phyloP scores from a whole-genome alignment of 441 rosid genomes.

The Populus hybrid region DNA sequence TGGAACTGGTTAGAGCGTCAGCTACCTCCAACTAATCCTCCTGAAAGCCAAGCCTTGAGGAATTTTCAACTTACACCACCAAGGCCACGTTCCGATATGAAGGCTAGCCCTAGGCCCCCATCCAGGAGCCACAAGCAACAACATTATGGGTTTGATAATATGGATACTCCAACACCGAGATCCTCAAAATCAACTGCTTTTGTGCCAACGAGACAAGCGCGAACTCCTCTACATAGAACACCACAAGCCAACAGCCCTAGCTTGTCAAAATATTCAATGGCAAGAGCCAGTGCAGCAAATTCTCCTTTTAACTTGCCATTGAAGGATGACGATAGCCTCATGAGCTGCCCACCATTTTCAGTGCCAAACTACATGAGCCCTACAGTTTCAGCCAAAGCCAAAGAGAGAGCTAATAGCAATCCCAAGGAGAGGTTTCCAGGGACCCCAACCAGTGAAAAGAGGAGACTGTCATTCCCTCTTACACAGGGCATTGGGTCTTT shows the following conservation, averaged over 20 bases:
- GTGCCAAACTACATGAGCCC: slow-evolving; percentile 88
- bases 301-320: slow-evolving; percentile 59
- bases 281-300: slow-evolving; percentile 47
- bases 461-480: slow-evolving; percentile 80
- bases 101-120: slow-evolving; percentile 58
- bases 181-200: slow-evolving; percentile 66
- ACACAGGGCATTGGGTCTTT: too few relatives aligned
- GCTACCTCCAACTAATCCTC: slow-evolving; percentile 41
- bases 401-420: slow-evolving; percentile 60
- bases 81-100: slow-evolving; percentile 52
- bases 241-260: slow-evolving; percentile 35
- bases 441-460: slow-evolving; percentile 62
- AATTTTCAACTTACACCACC: slow-evolving; percentile 51
- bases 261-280: slow-evolving; percentile 57
- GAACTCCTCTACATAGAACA: slow-evolving; percentile 45
- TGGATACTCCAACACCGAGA: slow-evolving; percentile 63
- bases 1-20: slow-evolving; percentile 90
- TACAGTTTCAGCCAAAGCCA: slow-evolving; percentile 81
- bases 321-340: slow-evolving; percentile 87
- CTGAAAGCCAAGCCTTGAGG: slow-evolving; percentile 43
- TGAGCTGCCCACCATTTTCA: slow-evolving; percentile 90
- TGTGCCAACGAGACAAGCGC: slow-evolving; percentile 39
- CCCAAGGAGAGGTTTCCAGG: slow-evolving; percentile 71
- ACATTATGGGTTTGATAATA: slow-evolving; percentile 37
- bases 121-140: slow-evolving; percentile 50